Conservation (phyloP, 441 rosid genomes). For the Melastoma candidum region DNA sequence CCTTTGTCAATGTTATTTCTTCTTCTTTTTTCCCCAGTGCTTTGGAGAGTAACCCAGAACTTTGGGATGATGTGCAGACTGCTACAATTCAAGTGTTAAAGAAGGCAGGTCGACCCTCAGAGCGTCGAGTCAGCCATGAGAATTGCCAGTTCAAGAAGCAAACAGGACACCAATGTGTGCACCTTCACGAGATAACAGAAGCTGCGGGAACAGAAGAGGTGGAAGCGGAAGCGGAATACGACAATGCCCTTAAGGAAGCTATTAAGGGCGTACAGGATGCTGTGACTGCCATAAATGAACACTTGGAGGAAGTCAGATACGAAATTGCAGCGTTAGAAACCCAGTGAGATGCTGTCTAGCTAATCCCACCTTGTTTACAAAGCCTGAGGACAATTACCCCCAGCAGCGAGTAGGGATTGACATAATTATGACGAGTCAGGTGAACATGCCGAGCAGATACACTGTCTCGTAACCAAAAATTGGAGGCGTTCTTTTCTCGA, state of each 20-base stretch:
- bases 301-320: conserved; percentile 63
- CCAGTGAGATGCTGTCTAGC: conserved; percentile 14
- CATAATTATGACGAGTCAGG: too few species aligned
- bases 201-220: conserved; percentile 73
- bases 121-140: conserved; percentile 56
- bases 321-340: conserved; percentile 65
- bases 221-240: conserved; percentile 74
- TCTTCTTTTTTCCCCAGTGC: conserved; percentile 6
- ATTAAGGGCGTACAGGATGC: conserved; percentile 84
- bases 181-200: conserved; percentile 73
- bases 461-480: too few species aligned
- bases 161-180: conserved; percentile 67
- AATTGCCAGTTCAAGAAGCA: conserved; percentile 60
- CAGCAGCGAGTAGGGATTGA: too few species aligned
- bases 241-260: conserved; percentile 76
- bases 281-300: conserved; percentile 67
- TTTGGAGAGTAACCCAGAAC: neutral
- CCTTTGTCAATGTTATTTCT: too few species aligned
- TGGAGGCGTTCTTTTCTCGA: too few species aligned
- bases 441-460: too few species aligned
- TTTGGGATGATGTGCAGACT: conserved; percentile 27
- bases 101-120: conserved; percentile 79
- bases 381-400: too few species aligned
- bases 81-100: conserved; percentile 78
- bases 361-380: too few species aligned